Evolutionary conservation across 495 filamentous ascomycete species (phyloP).

Genomic region (Daldinia childiae): DNA sequence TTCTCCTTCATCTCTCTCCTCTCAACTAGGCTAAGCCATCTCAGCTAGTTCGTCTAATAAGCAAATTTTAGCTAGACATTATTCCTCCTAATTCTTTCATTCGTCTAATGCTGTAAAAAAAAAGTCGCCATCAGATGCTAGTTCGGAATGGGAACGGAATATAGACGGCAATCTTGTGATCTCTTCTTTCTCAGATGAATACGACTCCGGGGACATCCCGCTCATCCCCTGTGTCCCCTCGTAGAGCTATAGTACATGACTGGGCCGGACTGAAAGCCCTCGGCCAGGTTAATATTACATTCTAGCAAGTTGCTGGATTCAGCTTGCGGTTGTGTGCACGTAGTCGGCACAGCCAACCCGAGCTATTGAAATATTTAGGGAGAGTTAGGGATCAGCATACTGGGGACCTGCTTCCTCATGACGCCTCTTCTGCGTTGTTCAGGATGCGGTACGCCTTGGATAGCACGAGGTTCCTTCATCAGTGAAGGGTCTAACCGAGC

Average conservation of each 20-base stretch:
- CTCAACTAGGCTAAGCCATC: not conserved
- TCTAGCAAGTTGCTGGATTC: constrained; percentile 17
- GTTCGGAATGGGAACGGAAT: constrained; percentile 4
- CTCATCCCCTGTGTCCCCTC: constrained; percentile 12
- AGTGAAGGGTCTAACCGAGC: constrained; percentile 83
- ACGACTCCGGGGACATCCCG: not conserved
- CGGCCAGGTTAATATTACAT: constrained; percentile 36
- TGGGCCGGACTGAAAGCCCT: constrained; percentile 2
- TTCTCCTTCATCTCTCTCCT: constrained; percentile 14
- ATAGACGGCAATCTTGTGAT: constrained; percentile 5
- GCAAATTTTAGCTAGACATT: constrained; percentile 38
- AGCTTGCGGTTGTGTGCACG: constrained; percentile 6
- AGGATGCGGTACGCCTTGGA: constrained; percentile 76
- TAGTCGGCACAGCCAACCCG: constrained; percentile 12
- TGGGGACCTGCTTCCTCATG: constrained; percentile 76
- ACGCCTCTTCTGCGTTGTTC: constrained; percentile 68
- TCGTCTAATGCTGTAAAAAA: constrained; percentile 12
- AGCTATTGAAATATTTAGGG: constrained; percentile 20
- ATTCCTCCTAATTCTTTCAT: constrained; percentile 6
- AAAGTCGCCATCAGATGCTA: not conserved
- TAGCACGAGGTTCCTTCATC: constrained; percentile 87
- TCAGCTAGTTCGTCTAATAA: constrained; percentile 10
- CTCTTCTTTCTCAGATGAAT: constrained; percentile 8
- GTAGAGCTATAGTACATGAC: constrained; percentile 37
- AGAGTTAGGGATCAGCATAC: constrained; percentile 60